These are phyloP conservation scores for Lachnellula hyalina DNA, from an alignment of 2,329 filamentous ascomycete species.

Conservation along the genomic window DNA sequence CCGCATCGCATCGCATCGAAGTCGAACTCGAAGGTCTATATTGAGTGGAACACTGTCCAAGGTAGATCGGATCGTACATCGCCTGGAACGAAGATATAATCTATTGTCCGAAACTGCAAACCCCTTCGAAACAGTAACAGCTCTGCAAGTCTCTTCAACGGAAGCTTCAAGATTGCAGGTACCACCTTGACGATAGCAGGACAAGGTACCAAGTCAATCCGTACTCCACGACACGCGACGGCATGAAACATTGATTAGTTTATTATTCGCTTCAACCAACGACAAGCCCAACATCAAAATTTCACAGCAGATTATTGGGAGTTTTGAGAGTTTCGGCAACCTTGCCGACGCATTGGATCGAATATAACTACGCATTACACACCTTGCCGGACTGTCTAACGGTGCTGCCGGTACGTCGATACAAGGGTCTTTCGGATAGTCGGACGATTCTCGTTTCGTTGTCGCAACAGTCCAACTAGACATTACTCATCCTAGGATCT, in stretches of 20 bases:
- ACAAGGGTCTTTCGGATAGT: conserved; percentile 21
- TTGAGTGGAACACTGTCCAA: conserved; percentile 5
- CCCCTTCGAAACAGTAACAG: conserved; percentile 3
- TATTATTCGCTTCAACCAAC: background rate
- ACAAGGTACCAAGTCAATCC: background rate
- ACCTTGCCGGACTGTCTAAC: conserved; percentile 19
- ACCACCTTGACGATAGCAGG: background rate
- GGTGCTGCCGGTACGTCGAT: conserved; percentile 17
- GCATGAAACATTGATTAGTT: background rate
- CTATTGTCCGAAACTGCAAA: background rate
- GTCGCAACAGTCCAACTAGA: conserved; percentile 10
- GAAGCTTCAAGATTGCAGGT: background rate
- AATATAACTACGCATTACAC: conserved; percentile 4
- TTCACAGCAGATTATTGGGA: background rate
- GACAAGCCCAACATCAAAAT: background rate
- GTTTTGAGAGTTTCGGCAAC: background rate
- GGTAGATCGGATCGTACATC: background rate
- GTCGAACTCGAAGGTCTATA: conserved; percentile 10
- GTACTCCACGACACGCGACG: background rate
- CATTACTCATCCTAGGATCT: background rate
- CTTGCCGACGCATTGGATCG: conserved; percentile 14
- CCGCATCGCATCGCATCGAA: background rate
- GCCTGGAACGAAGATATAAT: conserved; percentile 4
- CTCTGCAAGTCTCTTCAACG: background rate
- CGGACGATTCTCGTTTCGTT: conserved; percentile 19